Evolutionary conservation across 352 stramenopile species (phyloP).

Genomic region (Pythium plurisporium): DNA sequence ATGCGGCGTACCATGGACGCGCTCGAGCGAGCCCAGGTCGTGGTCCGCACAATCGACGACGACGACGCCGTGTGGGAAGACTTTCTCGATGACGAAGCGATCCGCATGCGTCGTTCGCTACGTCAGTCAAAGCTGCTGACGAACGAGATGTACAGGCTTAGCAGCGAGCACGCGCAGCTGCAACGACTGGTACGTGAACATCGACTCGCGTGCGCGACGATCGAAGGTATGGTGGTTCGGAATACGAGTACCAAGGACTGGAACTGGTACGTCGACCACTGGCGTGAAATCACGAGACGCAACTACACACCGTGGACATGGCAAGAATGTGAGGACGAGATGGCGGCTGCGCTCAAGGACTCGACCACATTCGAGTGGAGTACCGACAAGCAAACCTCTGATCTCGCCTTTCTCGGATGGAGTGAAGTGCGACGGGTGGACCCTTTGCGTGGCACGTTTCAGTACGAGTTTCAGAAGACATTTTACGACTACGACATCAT

Average conservation of each 20-base stretch:
- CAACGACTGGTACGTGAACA: too few species aligned
- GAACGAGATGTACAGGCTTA: too few species aligned
- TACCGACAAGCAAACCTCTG: not conserved
- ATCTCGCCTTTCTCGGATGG: conserved; percentile 3
- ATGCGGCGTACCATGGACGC: not conserved
- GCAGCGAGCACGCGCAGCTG: too few species aligned
- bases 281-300: not conserved
- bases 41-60: not conserved
- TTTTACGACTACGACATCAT: not conserved
- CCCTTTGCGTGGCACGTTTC: not conserved
- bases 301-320: not conserved
- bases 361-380: not conserved
- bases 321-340: not conserved
- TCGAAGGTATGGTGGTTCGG: too few species aligned
- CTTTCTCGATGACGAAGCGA: not conserved
- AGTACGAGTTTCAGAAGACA: conserved; percentile 5
- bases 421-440: not conserved
- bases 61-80: not conserved
- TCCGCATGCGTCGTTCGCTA: not conserved
- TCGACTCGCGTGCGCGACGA: too few species aligned
- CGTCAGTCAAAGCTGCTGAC: too few species aligned
- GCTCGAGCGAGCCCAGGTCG: not conserved
- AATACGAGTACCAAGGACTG: too few species aligned
- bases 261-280: not conserved
- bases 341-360: not conserved